Evolutionary conservation across 1,284 basidiomycete genomes (phyloP).

Genomic region (Ganoderma sp.): DNA sequence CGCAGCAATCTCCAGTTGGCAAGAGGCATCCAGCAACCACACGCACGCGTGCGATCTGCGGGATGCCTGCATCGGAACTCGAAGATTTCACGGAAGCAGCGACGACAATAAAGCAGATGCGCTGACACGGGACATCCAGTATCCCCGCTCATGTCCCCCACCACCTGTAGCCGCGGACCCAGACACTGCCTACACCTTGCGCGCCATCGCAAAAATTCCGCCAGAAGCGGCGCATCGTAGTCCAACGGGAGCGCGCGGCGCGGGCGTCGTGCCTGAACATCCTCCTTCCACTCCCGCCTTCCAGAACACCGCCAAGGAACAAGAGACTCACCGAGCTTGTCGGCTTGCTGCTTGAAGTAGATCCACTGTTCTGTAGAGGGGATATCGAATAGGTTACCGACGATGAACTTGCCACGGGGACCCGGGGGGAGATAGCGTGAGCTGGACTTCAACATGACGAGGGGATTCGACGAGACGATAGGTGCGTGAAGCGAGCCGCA

Average conservation of each 20-base stretch:
- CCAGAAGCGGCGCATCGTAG: not conserved
- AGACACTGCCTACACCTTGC: not conserved
- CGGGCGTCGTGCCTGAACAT: not conserved
- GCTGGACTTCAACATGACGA: slow-evolving; percentile 13
- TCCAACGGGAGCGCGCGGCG: not conserved
- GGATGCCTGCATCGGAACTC: not conserved
- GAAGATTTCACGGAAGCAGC: not conserved
- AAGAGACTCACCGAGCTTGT: slow-evolving; percentile 26
- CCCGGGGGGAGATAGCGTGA: slow-evolving; percentile 29
- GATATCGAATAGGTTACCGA: slow-evolving; percentile 31
- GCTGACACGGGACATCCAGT: not conserved
- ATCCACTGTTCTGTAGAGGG: slow-evolving; percentile 30
- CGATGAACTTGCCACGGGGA: slow-evolving; percentile 26
- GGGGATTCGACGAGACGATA: not conserved
- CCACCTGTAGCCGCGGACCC: not conserved
- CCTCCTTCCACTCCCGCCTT: not conserved
- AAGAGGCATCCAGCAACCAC: not conserved
- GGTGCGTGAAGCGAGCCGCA: not conserved
- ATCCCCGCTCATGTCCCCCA: not conserved
- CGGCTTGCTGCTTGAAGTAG: slow-evolving; percentile 27
- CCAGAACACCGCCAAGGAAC: not conserved
- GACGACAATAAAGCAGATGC: not conserved
- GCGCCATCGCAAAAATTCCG: not conserved
- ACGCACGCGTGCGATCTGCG: not conserved
- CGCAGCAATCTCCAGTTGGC: not conserved